Evolutionary conservation across 441 rosid species (phyloP).

Genomic region (Adansonia rubrostipa): DNA sequence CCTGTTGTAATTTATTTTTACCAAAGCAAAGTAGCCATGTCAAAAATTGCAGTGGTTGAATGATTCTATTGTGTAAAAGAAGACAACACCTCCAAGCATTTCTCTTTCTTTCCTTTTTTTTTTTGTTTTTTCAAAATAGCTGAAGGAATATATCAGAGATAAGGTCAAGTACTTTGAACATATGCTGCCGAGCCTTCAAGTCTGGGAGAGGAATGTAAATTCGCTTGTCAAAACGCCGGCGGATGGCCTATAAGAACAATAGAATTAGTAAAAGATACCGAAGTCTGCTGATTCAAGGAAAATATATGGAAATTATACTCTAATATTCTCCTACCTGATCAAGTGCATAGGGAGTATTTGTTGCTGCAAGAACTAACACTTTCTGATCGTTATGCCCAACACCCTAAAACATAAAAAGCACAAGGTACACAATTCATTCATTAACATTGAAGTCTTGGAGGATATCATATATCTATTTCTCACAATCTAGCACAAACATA

Average conservation of each 20-base stretch:
- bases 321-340: constrained; percentile 65
- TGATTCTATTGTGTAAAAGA: neutral
- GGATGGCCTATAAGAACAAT: constrained; percentile 74
- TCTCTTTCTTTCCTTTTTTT: neutral
- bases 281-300: constrained; percentile 21
- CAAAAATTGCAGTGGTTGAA: neutral
- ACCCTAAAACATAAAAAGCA: constrained; percentile 58
- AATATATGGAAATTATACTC: constrained; percentile 28
- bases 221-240: constrained; percentile 99
- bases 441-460: neutral
- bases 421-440: constrained; percentile 12
- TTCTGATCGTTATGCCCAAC: constrained; percentile 94
- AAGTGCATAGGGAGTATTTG: constrained; percentile 95
- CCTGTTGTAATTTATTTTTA: constrained; percentile 50
- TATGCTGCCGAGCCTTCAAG: constrained; percentile 90
- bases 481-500: constrained; percentile 3
- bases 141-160: constrained; percentile 9
- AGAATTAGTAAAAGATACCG: constrained; percentile 35
- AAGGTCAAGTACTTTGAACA: constrained; percentile 77
- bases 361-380: constrained; percentile 98
- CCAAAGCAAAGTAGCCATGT: constrained; percentile 17
- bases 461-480: neutral
- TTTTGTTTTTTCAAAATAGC: neutral
- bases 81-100: neutral
- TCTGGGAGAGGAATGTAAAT: constrained; percentile 99